These are phyloP conservation scores for Sphagnum magellanicum DNA, from an alignment of 228 moss, liverwort and hornwort genomes.

Conservation along the genomic window DNA sequence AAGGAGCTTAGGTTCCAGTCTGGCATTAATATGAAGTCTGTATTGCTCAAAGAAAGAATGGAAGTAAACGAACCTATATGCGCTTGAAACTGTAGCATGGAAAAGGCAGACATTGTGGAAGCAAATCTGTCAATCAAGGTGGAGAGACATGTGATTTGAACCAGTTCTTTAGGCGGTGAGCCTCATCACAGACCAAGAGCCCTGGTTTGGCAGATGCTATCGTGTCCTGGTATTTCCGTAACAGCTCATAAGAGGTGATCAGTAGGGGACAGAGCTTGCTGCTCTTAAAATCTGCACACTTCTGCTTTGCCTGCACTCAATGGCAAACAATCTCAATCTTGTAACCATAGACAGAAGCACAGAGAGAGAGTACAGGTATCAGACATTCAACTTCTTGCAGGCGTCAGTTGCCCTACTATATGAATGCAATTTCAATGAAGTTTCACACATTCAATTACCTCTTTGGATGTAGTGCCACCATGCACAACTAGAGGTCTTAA, in stretches of 20 bases:
- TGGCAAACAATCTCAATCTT: background rate
- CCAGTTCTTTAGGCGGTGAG: conserved; percentile 94
- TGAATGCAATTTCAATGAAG: background rate
- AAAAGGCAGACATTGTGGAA: too few species aligned
- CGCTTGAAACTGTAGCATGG: too few species aligned
- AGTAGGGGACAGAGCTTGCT: conserved; percentile 54
- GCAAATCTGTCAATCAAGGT: too few species aligned
- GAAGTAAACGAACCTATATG: too few species aligned
- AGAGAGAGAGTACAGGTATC: too few species aligned
- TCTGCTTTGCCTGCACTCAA: conserved; percentile 55
- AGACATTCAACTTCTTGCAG: too few species aligned
- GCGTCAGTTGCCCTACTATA: too few species aligned
- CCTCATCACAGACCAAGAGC: conserved; percentile 84
- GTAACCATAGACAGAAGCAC: too few species aligned
- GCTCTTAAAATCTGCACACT: conserved; percentile 45
- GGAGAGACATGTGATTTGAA: conserved; percentile 6
- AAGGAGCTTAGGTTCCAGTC: background rate
- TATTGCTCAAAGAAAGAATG: too few species aligned
- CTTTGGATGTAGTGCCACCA: conserved; percentile 62
- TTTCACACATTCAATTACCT: conserved; percentile 26
- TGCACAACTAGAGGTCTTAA: conserved; percentile 50
- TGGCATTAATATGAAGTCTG: too few species aligned
- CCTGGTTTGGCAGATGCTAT: conserved; percentile 64
- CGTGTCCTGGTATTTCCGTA: conserved; percentile 66
- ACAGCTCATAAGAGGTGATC: conserved; percentile 78